These are phyloP conservation scores for Didymellaceae sp. DNA, from an alignment of 2,329 filamentous ascomycete species.

Conservation along the genomic window DNA sequence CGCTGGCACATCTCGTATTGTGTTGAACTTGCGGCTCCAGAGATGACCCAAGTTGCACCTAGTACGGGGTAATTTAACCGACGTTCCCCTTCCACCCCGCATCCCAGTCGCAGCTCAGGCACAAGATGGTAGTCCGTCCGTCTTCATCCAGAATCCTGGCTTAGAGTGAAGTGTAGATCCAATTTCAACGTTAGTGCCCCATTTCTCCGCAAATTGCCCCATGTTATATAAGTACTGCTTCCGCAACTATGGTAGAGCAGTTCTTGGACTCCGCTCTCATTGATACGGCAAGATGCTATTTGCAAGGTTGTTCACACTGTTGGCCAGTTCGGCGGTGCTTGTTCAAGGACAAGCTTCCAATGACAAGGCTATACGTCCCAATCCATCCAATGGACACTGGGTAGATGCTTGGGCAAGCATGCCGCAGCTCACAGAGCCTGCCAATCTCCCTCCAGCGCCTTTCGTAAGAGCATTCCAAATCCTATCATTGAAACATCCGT, in stretches of 20 bases:
- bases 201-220: constrained; percentile 4
- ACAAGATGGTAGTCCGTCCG: constrained; percentile 11
- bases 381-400: constrained; percentile 57
- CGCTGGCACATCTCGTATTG: neutral
- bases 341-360: neutral
- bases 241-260: neutral
- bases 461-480: constrained; percentile 51
- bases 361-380: constrained; percentile 3
- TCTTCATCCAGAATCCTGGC: constrained; percentile 19
- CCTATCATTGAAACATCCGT: neutral
- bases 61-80: constrained; percentile 42
- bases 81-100: constrained; percentile 36
- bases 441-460: constrained; percentile 66
- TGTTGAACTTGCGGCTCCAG: constrained; percentile 4
- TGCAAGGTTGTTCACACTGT: constrained; percentile 1
- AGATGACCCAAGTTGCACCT: constrained; percentile 15
- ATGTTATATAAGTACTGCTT: constrained; percentile 1
- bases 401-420: constrained; percentile 70
- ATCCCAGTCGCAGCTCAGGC: constrained; percentile 27
- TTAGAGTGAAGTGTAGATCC: constrained; percentile 21
- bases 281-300: constrained; percentile 3
- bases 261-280: neutral
- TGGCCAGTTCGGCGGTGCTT: constrained; percentile 5
- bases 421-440: constrained; percentile 68
- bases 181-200: neutral